A percentile compares a stretch with the other conserved stretches of the same genome.
Evolutionary conservation across 257 asterid species (phyloP).

Genomic region (Solanum boliviense): DNA sequence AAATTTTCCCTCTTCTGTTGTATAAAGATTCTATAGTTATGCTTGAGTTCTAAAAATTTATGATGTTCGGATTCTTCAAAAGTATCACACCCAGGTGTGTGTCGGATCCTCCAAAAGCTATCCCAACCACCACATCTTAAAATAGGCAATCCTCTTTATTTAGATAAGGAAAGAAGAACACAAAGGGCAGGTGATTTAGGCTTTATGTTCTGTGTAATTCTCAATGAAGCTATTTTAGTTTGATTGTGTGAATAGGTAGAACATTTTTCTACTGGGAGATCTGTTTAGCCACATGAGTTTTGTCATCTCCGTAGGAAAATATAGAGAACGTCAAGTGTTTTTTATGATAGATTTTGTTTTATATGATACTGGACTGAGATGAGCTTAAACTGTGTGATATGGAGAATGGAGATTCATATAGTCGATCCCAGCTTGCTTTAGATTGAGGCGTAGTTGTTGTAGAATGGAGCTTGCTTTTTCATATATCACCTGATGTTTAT

Average conservation of each 20-base stretch:
- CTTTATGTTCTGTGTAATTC: neutral
- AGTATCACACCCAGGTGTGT: neutral
- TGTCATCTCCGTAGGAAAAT: neutral
- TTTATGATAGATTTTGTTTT: neutral
- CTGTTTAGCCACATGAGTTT: neutral
- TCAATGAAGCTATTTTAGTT: neutral
- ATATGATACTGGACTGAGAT: neutral
- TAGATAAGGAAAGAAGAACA: neutral
- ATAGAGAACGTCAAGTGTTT: neutral
- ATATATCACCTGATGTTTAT: neutral
- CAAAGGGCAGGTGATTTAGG: neutral
- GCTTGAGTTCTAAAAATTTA: neutral
- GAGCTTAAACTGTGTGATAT: neutral
- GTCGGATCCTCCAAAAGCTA: neutral
- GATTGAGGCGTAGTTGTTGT: neutral
- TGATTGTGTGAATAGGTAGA: neutral
- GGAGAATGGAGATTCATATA: neutral
- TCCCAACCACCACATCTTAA: neutral
- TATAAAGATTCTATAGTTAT: neutral
- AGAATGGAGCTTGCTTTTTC: neutral
- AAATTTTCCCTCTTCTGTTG: neutral
- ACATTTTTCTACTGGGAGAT: neutral
- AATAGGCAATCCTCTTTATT: neutral
- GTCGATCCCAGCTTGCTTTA: neutral
- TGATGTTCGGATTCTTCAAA: neutral